Evolutionary conservation across 208 protist genomes (phyloP), one percentile per base, ranked within the genome.

Genomic region (Leishmania tropica): DNA sequence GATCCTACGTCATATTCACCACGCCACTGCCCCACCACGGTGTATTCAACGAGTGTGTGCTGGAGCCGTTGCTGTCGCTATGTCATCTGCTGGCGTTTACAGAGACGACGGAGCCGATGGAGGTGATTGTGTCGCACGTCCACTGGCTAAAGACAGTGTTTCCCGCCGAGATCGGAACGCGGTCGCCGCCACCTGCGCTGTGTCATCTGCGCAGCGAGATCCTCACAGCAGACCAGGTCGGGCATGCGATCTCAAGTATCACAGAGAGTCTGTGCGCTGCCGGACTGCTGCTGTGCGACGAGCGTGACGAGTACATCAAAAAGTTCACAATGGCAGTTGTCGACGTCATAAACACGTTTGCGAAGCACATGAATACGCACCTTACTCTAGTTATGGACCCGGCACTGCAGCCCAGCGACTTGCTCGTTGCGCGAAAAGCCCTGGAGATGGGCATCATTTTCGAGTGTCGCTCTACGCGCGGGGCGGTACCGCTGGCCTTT

Each of bases 91-190:
- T 95, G 24, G 92, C 90, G 47, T 80, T 90, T 28, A 84, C 84
- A 72, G 87, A 97, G 17, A 78, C 87, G 28, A 65, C 82, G 24
- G 83, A 79, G 51, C 85, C 82, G 2, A 65, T 95, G n/a, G 85
- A 92, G 73, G 85, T 97, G 56, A 80, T 93, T 28, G 82, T 97
- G 28, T 95, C 94, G n/a, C 92, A 95, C 81, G 92, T 87, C 21
- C 60, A 90, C 54, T 95, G 92, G 94, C 81, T 97, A 42, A 89
- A 92, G 54, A 87, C 89, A n/a, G 86, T 86, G 35, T 88, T 87
- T 76, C 85, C 84, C 5, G 81, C 24, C 3, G 83, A 89, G 79
- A 47, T 88, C 74, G 87, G 87, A n/a, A 83, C 78, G 31, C 80
- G 84, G 1, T 37, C 80, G 42, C 83, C 85, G 10, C 85, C 85